These are phyloP conservation scores for Agapanthus africanus DNA, from an alignment of 106 monocot genomes.

Conservation along the genomic window DNA sequence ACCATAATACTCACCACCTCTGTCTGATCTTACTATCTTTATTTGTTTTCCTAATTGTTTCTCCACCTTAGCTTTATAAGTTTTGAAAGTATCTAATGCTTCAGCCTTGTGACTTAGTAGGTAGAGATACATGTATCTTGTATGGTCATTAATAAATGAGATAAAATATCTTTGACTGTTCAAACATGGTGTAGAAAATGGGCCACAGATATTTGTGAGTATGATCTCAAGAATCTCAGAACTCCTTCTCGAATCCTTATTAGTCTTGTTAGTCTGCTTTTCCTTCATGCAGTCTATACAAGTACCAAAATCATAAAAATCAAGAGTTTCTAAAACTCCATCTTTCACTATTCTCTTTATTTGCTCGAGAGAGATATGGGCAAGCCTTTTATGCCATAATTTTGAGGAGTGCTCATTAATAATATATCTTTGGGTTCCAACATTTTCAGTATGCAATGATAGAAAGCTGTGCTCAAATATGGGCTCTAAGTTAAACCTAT, in stretches of 20 bases:
- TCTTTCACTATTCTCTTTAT: slow-evolving; percentile 1
- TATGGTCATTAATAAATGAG: neutral
- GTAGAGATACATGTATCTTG: neutral
- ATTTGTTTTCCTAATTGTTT: neutral
- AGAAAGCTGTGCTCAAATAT: neutral
- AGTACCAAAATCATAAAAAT: slow-evolving; percentile 3
- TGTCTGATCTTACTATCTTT: neutral
- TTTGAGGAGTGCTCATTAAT: neutral
- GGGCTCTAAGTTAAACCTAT: neutral
- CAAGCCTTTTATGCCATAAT: neutral
- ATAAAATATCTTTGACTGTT: neutral
- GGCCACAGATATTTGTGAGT: slow-evolving; percentile 11
- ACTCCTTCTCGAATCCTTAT: neutral
- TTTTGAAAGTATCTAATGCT: neutral
- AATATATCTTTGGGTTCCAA: neutral
- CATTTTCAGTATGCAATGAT: neutral
- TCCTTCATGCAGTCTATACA: slow-evolving; percentile 12
- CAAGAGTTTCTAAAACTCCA: neutral
- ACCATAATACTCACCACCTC: neutral
- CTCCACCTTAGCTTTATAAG: neutral
- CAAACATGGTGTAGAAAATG: neutral
- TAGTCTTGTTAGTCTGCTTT: slow-evolving; percentile 7
- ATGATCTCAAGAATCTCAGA: neutral
- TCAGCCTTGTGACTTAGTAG: neutral
- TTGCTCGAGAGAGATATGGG: slow-evolving; percentile 2